Conservation (phyloP, 257 asterid species). For the Solanum phureja region DNA sequence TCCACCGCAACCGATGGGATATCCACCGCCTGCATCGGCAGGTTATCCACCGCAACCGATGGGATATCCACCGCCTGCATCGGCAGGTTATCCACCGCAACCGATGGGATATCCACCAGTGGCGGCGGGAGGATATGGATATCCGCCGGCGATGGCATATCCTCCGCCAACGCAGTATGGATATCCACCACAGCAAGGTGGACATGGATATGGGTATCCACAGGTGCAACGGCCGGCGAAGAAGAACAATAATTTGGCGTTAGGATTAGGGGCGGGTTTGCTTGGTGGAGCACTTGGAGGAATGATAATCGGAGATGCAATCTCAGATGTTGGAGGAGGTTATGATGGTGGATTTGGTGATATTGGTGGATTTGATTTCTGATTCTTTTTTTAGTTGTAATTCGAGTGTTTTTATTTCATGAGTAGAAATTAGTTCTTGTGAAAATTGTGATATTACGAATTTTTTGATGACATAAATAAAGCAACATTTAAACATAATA, state of each 20-base stretch:
- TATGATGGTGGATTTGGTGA: conserved; percentile 32
- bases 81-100: background rate
- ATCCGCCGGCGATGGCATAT: conserved; percentile 3
- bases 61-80: background rate
- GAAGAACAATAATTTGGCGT: conserved; percentile 42
- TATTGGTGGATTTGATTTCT: conserved; percentile 44
- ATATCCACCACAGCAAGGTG: conserved; percentile 22
- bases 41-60: conserved; percentile 3
- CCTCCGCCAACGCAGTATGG: conserved; percentile 10
- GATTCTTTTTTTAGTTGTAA: background rate
- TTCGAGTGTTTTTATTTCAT: background rate
- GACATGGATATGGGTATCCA: conserved; percentile 53
- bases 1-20: too few relatives aligned
- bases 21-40: too few relatives aligned
- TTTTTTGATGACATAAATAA: background rate
- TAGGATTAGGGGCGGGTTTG: conserved; percentile 80
- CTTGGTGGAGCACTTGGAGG: conserved; percentile 84
- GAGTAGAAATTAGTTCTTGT: background rate
- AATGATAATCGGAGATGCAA: conserved; percentile 51
- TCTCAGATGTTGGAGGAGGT: conserved; percentile 40
- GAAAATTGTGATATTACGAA: background rate
- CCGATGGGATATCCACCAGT: background rate
- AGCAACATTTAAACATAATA: background rate
- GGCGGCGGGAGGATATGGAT: background rate
- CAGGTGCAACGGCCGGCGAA: conserved; percentile 34